Evolutionary conservation across 83 land plant genomes (phyloP), one percentile per base, ranked within the genome.

Genomic region (Picea engelmannii): DNA sequence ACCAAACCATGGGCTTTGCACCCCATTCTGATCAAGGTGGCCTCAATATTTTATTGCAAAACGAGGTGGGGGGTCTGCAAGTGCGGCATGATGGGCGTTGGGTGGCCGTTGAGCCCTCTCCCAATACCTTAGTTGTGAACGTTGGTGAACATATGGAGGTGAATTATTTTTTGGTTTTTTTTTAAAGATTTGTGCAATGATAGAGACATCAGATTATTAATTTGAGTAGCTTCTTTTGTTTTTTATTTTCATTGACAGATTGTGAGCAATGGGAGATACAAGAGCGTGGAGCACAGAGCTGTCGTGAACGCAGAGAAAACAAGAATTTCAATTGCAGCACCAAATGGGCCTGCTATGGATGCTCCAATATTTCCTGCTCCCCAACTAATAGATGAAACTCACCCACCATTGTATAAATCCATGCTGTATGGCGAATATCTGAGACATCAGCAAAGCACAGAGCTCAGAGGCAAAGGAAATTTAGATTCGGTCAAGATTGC

Each of bases 101-200:
- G 31, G 31, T 31, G 31, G 31, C 31, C 31, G 31, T 31, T 31
- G 31, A 31, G 31, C 31, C 31, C 31, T 31, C 31, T 31, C 31
- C 31, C 31, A 31, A 31, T 31, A 31, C 0, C 60, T 31, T 31
- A 31, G 31, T 31, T 31, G 31, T 31, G 31, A 31, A 31, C 31
- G 31, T 31, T 31, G 31, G 85, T 13, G 90, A 92, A 92, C 91
- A 91, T 31, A 59, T 89, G 12, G 89, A 91, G 91, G 93, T 91
- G 66, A 40, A 40, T 40, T 4, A 7, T 38, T 38, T 4, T 20
- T 40, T 0, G 1, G n/a, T 0, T 70, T 38, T 4, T 6, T 40
- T 40, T 2, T 0, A 18, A 44, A 70, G 47, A 70, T 70, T 40
- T 70, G 52, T 38, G 75, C 75, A 70, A 70, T 40, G 75, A 31